These are phyloP conservation scores for Microcera coccophila DNA, from an alignment of 2,329 filamentous ascomycete genomes.

Conservation along the genomic window DNA sequence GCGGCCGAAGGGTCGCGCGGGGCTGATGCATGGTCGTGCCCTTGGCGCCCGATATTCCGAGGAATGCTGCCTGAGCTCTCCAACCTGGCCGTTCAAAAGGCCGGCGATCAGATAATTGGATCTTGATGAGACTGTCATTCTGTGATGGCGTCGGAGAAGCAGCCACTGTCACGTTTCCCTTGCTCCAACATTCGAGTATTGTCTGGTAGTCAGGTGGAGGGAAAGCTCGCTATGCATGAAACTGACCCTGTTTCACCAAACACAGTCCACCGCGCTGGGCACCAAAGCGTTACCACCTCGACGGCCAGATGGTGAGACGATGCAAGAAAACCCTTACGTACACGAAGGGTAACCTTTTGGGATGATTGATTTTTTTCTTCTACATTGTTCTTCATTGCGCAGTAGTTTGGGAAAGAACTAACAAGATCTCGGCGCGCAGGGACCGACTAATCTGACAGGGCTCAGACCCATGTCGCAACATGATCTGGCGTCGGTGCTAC, in stretches of 20 bases:
- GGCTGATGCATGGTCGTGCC: no score
- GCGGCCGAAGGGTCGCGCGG: no score
- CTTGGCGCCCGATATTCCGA: no score
- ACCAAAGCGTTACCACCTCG: neutral
- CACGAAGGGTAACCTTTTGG: neutral
- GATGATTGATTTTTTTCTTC: neutral
- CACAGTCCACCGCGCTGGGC: neutral
- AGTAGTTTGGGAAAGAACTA: neutral
- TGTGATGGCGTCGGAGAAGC: no score
- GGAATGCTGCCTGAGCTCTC: no score
- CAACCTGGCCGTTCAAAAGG: no score
- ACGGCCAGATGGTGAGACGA: neutral
- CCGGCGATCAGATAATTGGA: no score
- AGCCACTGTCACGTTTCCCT: no score
- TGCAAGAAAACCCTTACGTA: neutral
- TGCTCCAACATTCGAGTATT: no score
- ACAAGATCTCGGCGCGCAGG: neutral
- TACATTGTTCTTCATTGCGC: neutral
- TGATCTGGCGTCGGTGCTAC: neutral
- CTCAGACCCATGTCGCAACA: neutral
- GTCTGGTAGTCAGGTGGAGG: no score
- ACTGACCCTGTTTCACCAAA: conserved; percentile 1
- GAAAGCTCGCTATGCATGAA: neutral
- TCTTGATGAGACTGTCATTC: no score
- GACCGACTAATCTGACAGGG: neutral